Evolutionary conservation across 2,329 filamentous ascomycete genomes (phyloP).

Genomic region (Penicillium palitans): DNA sequence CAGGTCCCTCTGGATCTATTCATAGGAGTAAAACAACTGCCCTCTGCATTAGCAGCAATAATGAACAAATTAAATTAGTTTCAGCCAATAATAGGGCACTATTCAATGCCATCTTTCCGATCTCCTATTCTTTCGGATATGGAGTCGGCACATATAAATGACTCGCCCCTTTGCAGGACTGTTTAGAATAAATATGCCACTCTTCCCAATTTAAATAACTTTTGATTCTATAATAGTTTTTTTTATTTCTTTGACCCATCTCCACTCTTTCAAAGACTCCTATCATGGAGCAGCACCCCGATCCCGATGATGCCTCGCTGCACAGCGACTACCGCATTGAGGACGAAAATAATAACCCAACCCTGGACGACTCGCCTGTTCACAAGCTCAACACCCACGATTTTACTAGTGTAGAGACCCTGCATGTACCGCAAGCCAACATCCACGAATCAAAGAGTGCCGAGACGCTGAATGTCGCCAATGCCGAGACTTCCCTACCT

Average conservation of each 20-base stretch:
- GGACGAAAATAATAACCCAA: neutral
- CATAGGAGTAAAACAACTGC: neutral
- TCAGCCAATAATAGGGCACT: neutral
- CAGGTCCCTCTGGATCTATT: neutral
- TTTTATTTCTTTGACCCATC: neutral
- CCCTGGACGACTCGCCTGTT: neutral
- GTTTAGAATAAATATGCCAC: neutral
- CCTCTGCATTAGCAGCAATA: neutral
- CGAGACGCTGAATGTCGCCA: constrained; percentile 21
- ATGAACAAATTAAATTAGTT: neutral
- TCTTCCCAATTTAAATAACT: neutral
- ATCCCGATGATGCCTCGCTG: constrained; percentile 8
- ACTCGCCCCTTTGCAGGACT: neutral
- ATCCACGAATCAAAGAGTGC: constrained; percentile 24
- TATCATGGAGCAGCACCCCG: constrained; percentile 12
- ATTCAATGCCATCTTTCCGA: neutral
- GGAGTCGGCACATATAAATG: constrained; percentile 7
- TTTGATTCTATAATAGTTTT: neutral
- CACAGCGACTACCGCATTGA: constrained; percentile 1
- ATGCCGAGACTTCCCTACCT: constrained; percentile 1
- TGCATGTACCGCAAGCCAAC: constrained; percentile 18
- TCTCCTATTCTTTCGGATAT: constrained; percentile 2
- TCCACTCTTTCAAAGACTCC: constrained; percentile 6
- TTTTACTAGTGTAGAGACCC: constrained; percentile 14
- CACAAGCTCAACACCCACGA: constrained; percentile 11